phyloP scores from a whole-genome alignment of 371 early-diverging fungal species.

The Globomyces sp. region DNA sequence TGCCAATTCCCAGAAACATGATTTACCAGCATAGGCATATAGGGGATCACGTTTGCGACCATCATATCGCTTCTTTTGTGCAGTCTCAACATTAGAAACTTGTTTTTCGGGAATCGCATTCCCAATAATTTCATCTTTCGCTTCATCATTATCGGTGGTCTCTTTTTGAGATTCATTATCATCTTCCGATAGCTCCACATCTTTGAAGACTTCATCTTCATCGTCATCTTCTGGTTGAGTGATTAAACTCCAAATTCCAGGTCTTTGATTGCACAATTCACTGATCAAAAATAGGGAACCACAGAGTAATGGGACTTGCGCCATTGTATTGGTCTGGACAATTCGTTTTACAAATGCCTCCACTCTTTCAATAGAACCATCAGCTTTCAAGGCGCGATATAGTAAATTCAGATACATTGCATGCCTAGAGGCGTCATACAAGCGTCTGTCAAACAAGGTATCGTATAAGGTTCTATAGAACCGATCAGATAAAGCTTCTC shows the following conservation, averaged over 20 bases:
- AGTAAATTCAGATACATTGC: slow-evolving; percentile 91
- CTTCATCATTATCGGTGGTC: slow-evolving; percentile 38
- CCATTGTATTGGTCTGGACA: slow-evolving; percentile 62
- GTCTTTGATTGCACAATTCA: slow-evolving; percentile 56
- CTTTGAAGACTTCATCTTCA: slow-evolving; percentile 51
- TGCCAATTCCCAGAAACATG: slow-evolving; percentile 90
- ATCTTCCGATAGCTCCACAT: slow-evolving; percentile 36
- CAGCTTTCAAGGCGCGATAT: slow-evolving; percentile 78
- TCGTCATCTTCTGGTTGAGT: slow-evolving; percentile 70
- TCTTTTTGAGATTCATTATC: slow-evolving; percentile 35
- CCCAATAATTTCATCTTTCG: slow-evolving; percentile 13
- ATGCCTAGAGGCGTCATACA: slow-evolving; percentile 79
- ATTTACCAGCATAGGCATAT: slow-evolving; percentile 73
- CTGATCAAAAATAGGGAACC: slow-evolving; percentile 81
- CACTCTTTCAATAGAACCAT: slow-evolving; percentile 64
- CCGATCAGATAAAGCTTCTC: slow-evolving; percentile 63
- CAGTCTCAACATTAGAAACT: slow-evolving; percentile 14
- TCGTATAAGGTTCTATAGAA: slow-evolving; percentile 89
- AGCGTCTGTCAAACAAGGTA: slow-evolving; percentile 80
- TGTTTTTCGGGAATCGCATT: slow-evolving; percentile 7
- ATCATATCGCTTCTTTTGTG: slow-evolving; percentile 61
- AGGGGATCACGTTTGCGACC: slow-evolving; percentile 85
- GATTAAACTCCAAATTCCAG: slow-evolving; percentile 58
- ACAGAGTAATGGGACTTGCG: slow-evolving; percentile 70
- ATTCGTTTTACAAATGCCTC: slow-evolving; percentile 88